Evolutionary conservation across 2,329 filamentous ascomycete species (phyloP).

Genomic region (Phialemonium atrogriseum): DNA sequence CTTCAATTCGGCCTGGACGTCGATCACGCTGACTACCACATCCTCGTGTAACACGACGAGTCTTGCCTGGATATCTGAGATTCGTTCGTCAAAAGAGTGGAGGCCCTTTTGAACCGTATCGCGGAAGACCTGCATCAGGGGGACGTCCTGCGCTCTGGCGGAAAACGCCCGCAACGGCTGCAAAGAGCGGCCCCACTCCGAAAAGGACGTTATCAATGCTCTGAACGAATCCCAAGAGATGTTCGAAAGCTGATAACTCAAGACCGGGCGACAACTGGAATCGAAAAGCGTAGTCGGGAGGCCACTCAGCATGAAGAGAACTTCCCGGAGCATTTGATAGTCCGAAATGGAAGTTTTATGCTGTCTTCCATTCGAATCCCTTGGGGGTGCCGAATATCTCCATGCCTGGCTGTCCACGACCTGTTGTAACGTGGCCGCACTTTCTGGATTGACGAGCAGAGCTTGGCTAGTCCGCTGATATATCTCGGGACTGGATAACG

Average conservation of each 20-base stretch:
- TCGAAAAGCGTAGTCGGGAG: constrained; percentile 66
- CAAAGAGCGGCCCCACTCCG: constrained; percentile 38
- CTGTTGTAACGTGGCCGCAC: constrained; percentile 20
- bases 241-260: constrained; percentile 36
- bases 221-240: constrained; percentile 42
- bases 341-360: constrained; percentile 53
- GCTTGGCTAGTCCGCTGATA: constrained; percentile 10
- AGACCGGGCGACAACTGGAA: constrained; percentile 26
- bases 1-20: constrained; percentile 49
- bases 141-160: constrained; percentile 34
- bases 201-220: constrained; percentile 36
- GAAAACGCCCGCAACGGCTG: constrained; percentile 36
- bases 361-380: constrained; percentile 21
- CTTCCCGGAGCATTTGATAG: constrained; percentile 65
- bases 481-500: constrained; percentile 20
- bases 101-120: constrained; percentile 52
- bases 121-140: constrained; percentile 64
- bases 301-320: constrained; percentile 78
- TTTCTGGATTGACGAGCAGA: constrained; percentile 14
- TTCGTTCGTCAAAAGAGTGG: constrained; percentile 43
- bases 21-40: constrained; percentile 57
- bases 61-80: constrained; percentile 52
- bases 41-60: constrained; percentile 47
- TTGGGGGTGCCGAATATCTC: constrained; percentile 20
- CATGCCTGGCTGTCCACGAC: constrained; percentile 38